A percentile compares a stretch with the other conserved stretches of the same genome.
These are phyloP conservation scores for Pythium dissotocum DNA, from an alignment of 352 stramenopile species.

Conservation along the genomic window DNA sequence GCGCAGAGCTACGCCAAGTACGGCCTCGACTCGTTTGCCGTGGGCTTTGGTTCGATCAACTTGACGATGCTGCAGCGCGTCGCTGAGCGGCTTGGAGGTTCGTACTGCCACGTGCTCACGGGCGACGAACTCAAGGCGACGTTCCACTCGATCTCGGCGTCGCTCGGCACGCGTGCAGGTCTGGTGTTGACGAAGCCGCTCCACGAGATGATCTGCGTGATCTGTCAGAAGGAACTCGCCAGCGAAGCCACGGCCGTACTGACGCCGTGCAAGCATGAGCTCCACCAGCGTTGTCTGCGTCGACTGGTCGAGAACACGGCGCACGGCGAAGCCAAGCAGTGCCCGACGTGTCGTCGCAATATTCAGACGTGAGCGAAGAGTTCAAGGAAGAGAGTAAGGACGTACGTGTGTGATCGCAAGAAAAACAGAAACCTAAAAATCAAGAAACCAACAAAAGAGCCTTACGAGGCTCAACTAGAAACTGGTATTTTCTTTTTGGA, in stretches of 20 bases:
- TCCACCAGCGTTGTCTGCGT: slow-evolving; percentile 47
- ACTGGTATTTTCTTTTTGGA: too few relatives aligned
- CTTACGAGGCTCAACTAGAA: too few relatives aligned
- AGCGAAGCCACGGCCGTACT: slow-evolving; percentile 50
- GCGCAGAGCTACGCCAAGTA: slow-evolving; percentile 54
- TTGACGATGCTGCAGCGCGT: slow-evolving; percentile 57
- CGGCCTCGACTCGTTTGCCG: slow-evolving; percentile 55
- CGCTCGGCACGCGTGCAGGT: slow-evolving; percentile 57
- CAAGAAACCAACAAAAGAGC: not conserved
- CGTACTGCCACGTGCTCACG: slow-evolving; percentile 63
- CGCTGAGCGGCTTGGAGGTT: slow-evolving; percentile 52
- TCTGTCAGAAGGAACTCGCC: slow-evolving; percentile 63
- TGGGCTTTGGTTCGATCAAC: slow-evolving; percentile 77
- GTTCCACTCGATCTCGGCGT: slow-evolving; percentile 77
- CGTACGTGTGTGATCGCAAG: too few relatives aligned
- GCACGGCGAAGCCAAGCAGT: not conserved
- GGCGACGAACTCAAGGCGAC: slow-evolving; percentile 72
- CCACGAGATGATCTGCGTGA: slow-evolving; percentile 59
- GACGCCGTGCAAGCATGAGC: slow-evolving; percentile 44
- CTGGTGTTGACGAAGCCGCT: slow-evolving; percentile 58
- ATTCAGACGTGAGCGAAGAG: too few relatives aligned
- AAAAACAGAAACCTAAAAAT: not conserved
- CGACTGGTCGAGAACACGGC: slow-evolving; percentile 7
- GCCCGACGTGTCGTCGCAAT: slow-evolving; percentile 16
- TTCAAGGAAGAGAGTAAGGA: too few relatives aligned